Conservation (phyloP, 2,329 filamentous ascomycete species). For the Ophiostoma australiae region DNA sequence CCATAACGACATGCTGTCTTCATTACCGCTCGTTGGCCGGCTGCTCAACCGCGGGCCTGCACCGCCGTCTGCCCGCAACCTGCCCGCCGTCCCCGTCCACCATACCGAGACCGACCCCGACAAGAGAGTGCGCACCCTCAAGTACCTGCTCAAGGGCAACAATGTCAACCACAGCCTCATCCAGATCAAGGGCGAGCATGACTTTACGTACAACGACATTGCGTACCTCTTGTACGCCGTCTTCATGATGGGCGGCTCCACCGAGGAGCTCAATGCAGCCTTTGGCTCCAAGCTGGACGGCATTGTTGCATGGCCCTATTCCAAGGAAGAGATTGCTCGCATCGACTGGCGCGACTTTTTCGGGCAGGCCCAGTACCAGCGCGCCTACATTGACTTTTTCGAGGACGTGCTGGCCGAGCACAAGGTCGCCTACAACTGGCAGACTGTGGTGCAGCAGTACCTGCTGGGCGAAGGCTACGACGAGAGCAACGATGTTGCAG, state of each 20-base stretch:
- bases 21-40: slow-evolving; percentile 27
- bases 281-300: slow-evolving; percentile 71
- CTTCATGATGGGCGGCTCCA: slow-evolving; percentile 74
- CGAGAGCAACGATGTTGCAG: slow-evolving; percentile 13
- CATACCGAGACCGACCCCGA: slow-evolving; percentile 75
- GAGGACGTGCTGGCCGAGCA: slow-evolving; percentile 77
- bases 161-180: slow-evolving; percentile 87
- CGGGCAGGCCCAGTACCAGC: slow-evolving; percentile 74
- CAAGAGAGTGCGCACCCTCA: slow-evolving; percentile 74
- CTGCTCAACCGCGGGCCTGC: slow-evolving; percentile 27
- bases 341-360: slow-evolving; percentile 84
- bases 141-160: slow-evolving; percentile 86
- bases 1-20: slow-evolving; percentile 31
- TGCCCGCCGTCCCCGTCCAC: slow-evolving; percentile 68
- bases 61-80: slow-evolving; percentile 41
- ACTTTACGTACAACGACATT: slow-evolving; percentile 72
- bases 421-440: slow-evolving; percentile 76
- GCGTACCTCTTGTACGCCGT: slow-evolving; percentile 78
- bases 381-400: slow-evolving; percentile 91
- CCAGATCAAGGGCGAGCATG: slow-evolving; percentile 23
- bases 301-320: slow-evolving; percentile 75
- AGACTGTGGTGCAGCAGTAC: slow-evolving; percentile 67
- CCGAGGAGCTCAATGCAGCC: slow-evolving; percentile 67
- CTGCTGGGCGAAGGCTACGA: slow-evolving; percentile 53
- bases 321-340: slow-evolving; percentile 75